Evolutionary conservation across 2,329 filamentous ascomycete species (phyloP).

Genomic region (Zymoseptoria pseudotritici): DNA sequence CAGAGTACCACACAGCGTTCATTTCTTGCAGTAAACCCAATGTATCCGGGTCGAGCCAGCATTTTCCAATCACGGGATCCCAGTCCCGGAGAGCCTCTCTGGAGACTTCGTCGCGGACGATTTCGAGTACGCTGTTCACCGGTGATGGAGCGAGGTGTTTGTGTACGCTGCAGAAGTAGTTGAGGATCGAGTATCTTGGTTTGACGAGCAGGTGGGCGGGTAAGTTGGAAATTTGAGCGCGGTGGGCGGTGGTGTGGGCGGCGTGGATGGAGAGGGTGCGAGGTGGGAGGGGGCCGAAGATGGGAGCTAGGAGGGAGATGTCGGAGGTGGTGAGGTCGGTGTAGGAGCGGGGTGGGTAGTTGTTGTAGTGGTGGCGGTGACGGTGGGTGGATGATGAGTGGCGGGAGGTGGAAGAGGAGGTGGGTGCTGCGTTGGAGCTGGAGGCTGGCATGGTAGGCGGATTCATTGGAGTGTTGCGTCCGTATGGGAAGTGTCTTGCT

Average conservation of each 20-base stretch:
- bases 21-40: constrained; percentile 11
- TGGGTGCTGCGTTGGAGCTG: neutral
- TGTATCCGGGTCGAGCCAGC: constrained; percentile 3
- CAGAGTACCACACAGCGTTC: constrained; percentile 11
- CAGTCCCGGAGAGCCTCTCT: constrained; percentile 6
- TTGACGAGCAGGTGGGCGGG: constrained; percentile 17
- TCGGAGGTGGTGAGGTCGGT: constrained; percentile 16
- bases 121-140: constrained; percentile 14
- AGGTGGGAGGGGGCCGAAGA: constrained; percentile 10
- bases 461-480: neutral
- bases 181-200: constrained; percentile 4
- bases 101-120: constrained; percentile 12
- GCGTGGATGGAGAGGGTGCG: neutral
- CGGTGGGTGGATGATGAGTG: constrained; percentile 2
- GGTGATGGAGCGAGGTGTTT: constrained; percentile 15
- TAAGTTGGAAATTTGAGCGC: constrained; percentile 12
- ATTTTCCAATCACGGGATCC: neutral
- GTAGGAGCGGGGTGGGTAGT: constrained; percentile 12
- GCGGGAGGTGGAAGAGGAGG: neutral
- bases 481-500: neutral
- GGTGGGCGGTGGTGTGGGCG: constrained; percentile 7
- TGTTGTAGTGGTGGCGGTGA: constrained; percentile 6
- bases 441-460: neutral
- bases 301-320: constrained; percentile 12
- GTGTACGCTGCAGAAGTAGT: constrained; percentile 17